Evolutionary conservation across 371 early-diverging fungal genomes (phyloP).

Genomic region (Mortierella sp.): DNA sequence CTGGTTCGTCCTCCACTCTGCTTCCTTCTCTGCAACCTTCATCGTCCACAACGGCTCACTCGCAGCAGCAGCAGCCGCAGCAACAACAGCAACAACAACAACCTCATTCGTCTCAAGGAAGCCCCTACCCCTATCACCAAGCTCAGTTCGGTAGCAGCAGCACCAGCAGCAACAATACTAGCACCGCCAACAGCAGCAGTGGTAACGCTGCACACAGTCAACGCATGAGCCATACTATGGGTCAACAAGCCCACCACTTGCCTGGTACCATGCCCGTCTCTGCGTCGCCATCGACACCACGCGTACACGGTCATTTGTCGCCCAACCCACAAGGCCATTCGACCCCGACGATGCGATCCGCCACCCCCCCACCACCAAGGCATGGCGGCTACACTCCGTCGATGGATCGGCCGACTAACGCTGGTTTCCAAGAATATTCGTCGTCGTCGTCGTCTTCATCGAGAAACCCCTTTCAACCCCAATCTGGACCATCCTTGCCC

Average conservation of each 20-base stretch:
- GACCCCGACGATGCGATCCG: slow-evolving; percentile 17
- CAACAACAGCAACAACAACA: slow-evolving; percentile 19
- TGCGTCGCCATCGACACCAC: slow-evolving; percentile 18
- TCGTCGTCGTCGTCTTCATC: background rate
- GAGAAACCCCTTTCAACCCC: slow-evolving; percentile 23
- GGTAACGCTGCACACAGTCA: background rate
- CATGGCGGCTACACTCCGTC: slow-evolving; percentile 21
- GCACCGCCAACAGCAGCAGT: slow-evolving; percentile 7
- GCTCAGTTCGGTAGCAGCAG: background rate
- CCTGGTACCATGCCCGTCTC: slow-evolving; percentile 25
- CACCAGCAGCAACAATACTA: background rate
- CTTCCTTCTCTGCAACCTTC: slow-evolving; percentile 13
- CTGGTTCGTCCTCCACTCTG: slow-evolving; percentile 19
- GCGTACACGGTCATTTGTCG: slow-evolving; percentile 17
- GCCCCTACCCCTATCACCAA: slow-evolving; percentile 9
- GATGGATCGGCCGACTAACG: slow-evolving; percentile 21
- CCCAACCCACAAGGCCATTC: slow-evolving; percentile 24
- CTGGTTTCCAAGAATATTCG: slow-evolving; percentile 19
- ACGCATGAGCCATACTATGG: slow-evolving; percentile 22
- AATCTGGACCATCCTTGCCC: slow-evolving; percentile 8
- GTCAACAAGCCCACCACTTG: slow-evolving; percentile 19
- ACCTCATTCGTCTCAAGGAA: slow-evolving; percentile 9
- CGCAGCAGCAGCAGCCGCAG: background rate
- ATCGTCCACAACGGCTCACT: slow-evolving; percentile 8
- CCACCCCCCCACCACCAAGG: slow-evolving; percentile 32